These are phyloP conservation scores for Exserohilum rostratum DNA, from an alignment of 2,329 filamentous ascomycete species.

Conservation along the genomic window DNA sequence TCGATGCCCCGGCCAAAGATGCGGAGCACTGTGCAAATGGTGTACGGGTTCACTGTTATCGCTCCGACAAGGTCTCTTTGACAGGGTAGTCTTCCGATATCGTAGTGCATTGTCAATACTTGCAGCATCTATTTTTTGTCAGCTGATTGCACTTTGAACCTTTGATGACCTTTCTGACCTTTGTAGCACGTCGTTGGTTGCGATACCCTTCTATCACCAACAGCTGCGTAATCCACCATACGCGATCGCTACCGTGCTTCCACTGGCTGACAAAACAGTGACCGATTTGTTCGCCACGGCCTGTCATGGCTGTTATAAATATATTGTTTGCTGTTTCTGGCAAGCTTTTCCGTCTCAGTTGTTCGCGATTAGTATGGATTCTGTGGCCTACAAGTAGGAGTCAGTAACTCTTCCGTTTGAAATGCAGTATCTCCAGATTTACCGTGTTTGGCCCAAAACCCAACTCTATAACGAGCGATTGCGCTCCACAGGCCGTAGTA, in stretches of 20 bases:
- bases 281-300: not conserved
- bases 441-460: not conserved
- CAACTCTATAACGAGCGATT: not conserved
- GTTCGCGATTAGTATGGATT: not conserved
- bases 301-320: constrained; percentile 5
- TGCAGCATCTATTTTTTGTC: constrained; percentile 13
- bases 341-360: constrained; percentile 1
- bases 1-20: constrained; percentile 19
- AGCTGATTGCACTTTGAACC: not conserved
- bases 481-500: constrained; percentile 3
- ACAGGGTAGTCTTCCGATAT: constrained; percentile 2
- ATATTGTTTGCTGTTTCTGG: constrained; percentile 10
- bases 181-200: constrained; percentile 17
- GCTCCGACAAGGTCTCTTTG: constrained; percentile 10
- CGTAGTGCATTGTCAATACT: constrained; percentile 8
- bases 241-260: constrained; percentile 4
- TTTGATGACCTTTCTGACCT: not conserved
- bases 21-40: constrained; percentile 12
- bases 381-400: not conserved
- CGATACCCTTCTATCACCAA: constrained; percentile 11
- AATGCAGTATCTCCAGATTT: not conserved
- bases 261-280: constrained; percentile 19
- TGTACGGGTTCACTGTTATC: constrained; percentile 4
- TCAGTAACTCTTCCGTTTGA: not conserved
- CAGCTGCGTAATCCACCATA: constrained; percentile 20